phyloP scores from a whole-genome alignment of 1,284 basidiomycete species.

The Neolentinus lepideus region DNA sequence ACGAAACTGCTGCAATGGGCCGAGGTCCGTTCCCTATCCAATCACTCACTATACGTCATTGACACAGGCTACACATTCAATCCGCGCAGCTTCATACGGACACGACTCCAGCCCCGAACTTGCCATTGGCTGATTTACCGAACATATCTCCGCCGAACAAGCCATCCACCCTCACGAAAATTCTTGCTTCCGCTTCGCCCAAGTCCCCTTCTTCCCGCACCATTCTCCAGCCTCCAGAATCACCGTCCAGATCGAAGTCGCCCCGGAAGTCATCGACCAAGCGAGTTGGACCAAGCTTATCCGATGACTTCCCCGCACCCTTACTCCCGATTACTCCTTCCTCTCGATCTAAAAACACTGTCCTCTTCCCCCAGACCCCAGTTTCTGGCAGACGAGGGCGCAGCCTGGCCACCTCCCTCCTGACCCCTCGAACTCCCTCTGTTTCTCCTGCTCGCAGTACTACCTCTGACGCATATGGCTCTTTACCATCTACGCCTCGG shows the following conservation, averaged over 20 bases:
- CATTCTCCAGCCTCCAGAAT: constrained; percentile 36
- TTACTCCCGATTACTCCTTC: constrained; percentile 40
- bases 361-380: constrained; percentile 36
- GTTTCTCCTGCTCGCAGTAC: constrained; percentile 25
- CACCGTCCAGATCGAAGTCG: constrained; percentile 27
- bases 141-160: constrained; percentile 41
- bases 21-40: constrained; percentile 33
- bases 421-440: constrained; percentile 24
- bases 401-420: constrained; percentile 16
- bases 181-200: constrained; percentile 65
- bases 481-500: constrained; percentile 56
- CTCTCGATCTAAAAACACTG: constrained; percentile 28
- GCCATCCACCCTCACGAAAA: constrained; percentile 58
- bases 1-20: constrained; percentile 58
- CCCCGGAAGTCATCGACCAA: constrained; percentile 24
- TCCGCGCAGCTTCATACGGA: constrained; percentile 41
- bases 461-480: constrained; percentile 23
- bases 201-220: constrained; percentile 39
- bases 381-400: constrained; percentile 19
- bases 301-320: constrained; percentile 36
- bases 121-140: constrained; percentile 64
- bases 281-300: constrained; percentile 38
- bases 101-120: constrained; percentile 35
- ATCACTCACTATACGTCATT: neutral
- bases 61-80: neutral